These are phyloP conservation scores for Coemansia sp. DNA, from an alignment of 371 early-diverging fungal genomes.

Conservation along the genomic window DNA sequence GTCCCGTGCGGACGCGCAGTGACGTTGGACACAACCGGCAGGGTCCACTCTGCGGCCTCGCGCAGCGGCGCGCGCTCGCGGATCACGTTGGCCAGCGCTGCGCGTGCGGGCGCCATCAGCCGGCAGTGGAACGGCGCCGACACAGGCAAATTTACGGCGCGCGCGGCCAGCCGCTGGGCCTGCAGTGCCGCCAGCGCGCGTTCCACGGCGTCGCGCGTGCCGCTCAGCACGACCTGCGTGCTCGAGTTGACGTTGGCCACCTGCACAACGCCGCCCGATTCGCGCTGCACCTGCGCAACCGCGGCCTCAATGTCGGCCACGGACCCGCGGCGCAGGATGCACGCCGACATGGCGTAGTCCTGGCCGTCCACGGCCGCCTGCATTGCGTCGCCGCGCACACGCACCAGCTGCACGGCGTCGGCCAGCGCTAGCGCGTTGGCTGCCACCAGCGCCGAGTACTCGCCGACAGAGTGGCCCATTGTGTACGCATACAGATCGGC, in stretches of 20 bases:
- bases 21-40: constrained; percentile 90
- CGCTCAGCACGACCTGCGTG: constrained; percentile 87
- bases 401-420: constrained; percentile 85
- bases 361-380: constrained; percentile 67
- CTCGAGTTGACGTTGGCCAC: constrained; percentile 88
- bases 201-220: constrained; percentile 84
- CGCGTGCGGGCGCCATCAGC: constrained; percentile 84
- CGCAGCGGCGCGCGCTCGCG: constrained; percentile 53
- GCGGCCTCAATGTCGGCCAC: constrained; percentile 65
- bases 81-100: constrained; percentile 70
- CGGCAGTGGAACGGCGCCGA: constrained; percentile 96
- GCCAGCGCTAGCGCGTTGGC: constrained; percentile 69
- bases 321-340: constrained; percentile 63
- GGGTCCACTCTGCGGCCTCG: constrained; percentile 31
- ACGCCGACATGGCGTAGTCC: constrained; percentile 85
- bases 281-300: constrained; percentile 65
- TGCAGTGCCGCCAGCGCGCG: constrained; percentile 78
- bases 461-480: constrained; percentile 94
- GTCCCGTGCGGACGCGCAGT: constrained; percentile 74
- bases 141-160: constrained; percentile 87
- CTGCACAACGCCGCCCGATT: constrained; percentile 47
- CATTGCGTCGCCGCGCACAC: constrained; percentile 86
- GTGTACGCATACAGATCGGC: constrained; percentile 69
- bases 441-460: constrained; percentile 88
- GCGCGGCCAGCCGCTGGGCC: constrained; percentile 72